Conservation (phyloP, 2,329 filamentous ascomycete genomes). For the Penicillium hordei region DNA sequence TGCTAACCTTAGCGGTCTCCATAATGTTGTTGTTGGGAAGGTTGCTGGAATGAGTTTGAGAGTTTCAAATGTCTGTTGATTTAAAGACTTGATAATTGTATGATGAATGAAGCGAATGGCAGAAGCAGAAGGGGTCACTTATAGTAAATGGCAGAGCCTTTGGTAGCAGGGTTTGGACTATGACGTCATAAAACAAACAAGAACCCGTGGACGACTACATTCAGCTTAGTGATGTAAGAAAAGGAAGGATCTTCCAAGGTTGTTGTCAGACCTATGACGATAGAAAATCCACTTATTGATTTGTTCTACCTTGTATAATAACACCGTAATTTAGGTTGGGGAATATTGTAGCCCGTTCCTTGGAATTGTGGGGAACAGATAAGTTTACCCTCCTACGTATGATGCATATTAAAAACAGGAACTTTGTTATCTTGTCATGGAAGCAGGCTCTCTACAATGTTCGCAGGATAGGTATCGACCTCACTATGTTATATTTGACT, state of each 20-base stretch:
- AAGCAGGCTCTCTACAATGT: background rate
- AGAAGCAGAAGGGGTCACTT: background rate
- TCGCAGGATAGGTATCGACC: background rate
- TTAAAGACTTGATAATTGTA: background rate
- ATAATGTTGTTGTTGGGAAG: background rate
- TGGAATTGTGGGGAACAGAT: background rate
- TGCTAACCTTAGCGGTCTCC: conserved; percentile 11
- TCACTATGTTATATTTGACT: background rate
- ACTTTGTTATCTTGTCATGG: background rate
- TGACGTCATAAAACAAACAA: conserved; percentile 1
- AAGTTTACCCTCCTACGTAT: background rate
- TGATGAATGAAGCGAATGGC: background rate
- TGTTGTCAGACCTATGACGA: background rate
- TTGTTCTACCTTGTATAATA: background rate
- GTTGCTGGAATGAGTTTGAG: background rate
- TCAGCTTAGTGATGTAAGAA: background rate
- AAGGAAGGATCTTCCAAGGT: background rate
- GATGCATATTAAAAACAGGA: background rate
- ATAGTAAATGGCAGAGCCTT: background rate
- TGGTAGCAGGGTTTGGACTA: background rate
- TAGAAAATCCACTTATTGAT: background rate
- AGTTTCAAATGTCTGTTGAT: background rate
- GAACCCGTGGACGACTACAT: background rate
- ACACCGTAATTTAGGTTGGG: no score
- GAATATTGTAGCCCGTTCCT: background rate